These are phyloP conservation scores for Oryza meridionalis DNA, from an alignment of 176 grass and related monocot species.

Conservation along the genomic window DNA sequence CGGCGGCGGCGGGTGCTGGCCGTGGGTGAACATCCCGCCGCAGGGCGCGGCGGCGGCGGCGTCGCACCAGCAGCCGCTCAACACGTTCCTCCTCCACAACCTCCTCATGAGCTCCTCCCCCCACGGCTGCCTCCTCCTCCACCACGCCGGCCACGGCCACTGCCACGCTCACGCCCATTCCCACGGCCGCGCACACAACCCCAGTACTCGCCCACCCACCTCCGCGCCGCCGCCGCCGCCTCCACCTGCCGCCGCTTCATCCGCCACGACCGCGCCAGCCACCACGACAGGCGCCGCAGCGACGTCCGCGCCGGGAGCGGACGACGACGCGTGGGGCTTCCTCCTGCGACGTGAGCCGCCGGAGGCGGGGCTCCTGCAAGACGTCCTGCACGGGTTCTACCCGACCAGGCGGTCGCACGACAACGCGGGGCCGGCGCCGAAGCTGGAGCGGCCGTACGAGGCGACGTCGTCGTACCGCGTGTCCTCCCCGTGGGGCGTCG, in stretches of 20 bases:
- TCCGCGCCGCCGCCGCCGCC: neutral
- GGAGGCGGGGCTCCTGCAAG: slow-evolving; percentile 73
- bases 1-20: slow-evolving; percentile 38
- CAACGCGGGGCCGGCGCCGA: neutral
- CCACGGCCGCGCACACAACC: neutral
- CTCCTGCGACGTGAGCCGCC: slow-evolving; percentile 62
- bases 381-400: slow-evolving; percentile 82
- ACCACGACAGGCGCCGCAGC: neutral
- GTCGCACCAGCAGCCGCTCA: slow-evolving; percentile 10
- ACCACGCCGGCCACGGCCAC: slow-evolving; percentile 33
- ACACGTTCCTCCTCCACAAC: slow-evolving; percentile 57
- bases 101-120: slow-evolving; percentile 46
- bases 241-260: neutral
- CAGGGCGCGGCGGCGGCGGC: neutral
- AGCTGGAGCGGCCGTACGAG: slow-evolving; percentile 27
- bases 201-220: neutral
- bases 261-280: neutral
- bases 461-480: slow-evolving; percentile 1
- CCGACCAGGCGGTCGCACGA: slow-evolving; percentile 24
- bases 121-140: slow-evolving; percentile 36
- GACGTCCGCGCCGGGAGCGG: neutral
- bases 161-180: neutral
- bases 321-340: slow-evolving; percentile 47
- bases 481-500: neutral
- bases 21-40: slow-evolving; percentile 28